Conservation (phyloP, 2,329 filamentous ascomycete genomes). For the Dendrostoma leiphaemia region DNA sequence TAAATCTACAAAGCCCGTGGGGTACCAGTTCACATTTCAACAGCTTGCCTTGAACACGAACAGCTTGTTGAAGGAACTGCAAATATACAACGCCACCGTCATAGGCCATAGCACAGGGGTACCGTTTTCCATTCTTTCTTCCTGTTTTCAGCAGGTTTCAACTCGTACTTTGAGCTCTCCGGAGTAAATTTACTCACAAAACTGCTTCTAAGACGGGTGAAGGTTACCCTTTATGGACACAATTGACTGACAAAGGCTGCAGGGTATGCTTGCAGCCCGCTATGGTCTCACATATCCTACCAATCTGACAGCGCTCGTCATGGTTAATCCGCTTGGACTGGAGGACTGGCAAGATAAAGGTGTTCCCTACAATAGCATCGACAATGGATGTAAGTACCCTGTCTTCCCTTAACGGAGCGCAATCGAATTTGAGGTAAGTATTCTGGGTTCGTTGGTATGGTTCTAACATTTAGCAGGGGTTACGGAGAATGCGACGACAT, state of each 20-base stretch:
- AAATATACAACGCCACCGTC: conserved; percentile 33
- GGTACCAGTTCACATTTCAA: conserved; percentile 51
- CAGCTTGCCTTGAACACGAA: conserved; percentile 51
- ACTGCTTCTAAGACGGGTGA: too few species aligned
- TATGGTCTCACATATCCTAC: conserved; percentile 50
- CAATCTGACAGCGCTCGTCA: conserved; percentile 39
- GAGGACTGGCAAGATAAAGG: conserved; percentile 52
- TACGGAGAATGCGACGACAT: conserved; percentile 39
- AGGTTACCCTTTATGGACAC: too few species aligned
- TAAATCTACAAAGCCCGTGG: conserved; percentile 50
- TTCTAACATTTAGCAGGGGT: too few species aligned
- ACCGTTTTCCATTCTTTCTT: too few species aligned
- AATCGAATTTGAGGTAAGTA: too few species aligned
- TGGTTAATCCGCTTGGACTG: conserved; percentile 52
- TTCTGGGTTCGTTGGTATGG: too few species aligned
- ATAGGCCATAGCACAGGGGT: conserved; percentile 56
- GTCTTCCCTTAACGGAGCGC: too few species aligned
- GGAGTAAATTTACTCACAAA: conserved; percentile 38
- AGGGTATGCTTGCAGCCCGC: conserved; percentile 51
- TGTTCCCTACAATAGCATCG: conserved; percentile 44
- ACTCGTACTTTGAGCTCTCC: too few species aligned
- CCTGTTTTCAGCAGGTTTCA: too few species aligned
- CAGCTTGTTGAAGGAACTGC: conserved; percentile 19
- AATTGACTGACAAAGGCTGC: too few species aligned
- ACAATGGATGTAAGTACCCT: conserved; percentile 37